Evolutionary conservation across 2,329 filamentous ascomycete genomes (phyloP).

Genomic region (Diaporthe australafricana): DNA sequence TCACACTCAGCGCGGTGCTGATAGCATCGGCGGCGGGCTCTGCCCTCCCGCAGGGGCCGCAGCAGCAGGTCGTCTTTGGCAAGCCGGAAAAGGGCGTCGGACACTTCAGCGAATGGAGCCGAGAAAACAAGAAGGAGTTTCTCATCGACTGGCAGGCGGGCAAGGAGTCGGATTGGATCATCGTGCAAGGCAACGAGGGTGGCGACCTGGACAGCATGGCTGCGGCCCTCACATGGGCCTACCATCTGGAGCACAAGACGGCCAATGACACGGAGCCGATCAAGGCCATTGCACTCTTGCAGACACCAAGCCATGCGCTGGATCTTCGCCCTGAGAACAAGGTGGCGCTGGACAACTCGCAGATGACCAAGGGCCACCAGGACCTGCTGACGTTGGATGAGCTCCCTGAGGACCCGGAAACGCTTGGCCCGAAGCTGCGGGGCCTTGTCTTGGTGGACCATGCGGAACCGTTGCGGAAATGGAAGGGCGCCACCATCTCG

Average conservation of each 20-base stretch:
- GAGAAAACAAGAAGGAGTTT: conserved; percentile 57
- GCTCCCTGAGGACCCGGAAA: conserved; percentile 58
- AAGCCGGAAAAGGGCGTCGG: conserved; percentile 50
- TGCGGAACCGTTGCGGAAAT: conserved; percentile 54
- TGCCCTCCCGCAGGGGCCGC: neutral
- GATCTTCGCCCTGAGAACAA: conserved; percentile 61
- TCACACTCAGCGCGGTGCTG: conserved; percentile 16
- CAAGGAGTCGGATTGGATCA: conserved; percentile 54
- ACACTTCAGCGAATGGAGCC: conserved; percentile 61
- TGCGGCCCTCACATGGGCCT: conserved; percentile 58
- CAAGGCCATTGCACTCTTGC: conserved; percentile 59
- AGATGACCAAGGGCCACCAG: conserved; percentile 58
- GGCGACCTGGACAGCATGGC: conserved; percentile 58
- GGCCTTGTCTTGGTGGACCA: conserved; percentile 61
- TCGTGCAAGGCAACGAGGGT: conserved; percentile 59
- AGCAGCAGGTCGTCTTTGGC: conserved; percentile 28
- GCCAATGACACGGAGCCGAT: conserved; percentile 53
- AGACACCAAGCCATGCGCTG: conserved; percentile 57
- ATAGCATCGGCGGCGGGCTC: conserved; percentile 9
- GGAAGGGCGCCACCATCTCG: conserved; percentile 55
- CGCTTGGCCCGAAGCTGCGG: conserved; percentile 52
- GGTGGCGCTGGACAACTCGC: conserved; percentile 55
- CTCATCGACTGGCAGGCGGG: conserved; percentile 59
- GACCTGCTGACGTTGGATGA: conserved; percentile 60
- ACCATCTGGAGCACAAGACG: conserved; percentile 57